These are phyloP conservation scores for Aspergillus luchuensis DNA, from an alignment of 2,329 filamentous ascomycete species.

Conservation along the genomic window DNA sequence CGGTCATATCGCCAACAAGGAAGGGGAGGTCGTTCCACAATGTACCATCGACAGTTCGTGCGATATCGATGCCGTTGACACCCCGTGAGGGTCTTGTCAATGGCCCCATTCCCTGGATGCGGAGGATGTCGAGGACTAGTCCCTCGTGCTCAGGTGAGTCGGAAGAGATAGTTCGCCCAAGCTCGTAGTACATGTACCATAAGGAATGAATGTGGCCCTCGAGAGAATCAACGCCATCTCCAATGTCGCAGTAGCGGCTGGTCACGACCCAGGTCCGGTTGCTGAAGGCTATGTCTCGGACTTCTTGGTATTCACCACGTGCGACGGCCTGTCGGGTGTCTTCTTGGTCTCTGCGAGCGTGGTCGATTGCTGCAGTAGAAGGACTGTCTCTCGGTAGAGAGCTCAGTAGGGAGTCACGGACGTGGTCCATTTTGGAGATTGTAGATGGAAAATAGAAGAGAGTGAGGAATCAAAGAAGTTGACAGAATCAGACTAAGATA, in stretches of 20 bases:
- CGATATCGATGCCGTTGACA: conserved; percentile 24
- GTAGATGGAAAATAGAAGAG: too few relatives aligned
- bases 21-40: conserved; percentile 31
- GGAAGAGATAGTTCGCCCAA: conserved; percentile 15
- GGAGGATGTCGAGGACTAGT: conserved; percentile 28
- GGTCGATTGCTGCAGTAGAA: neutral
- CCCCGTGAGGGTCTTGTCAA: conserved; percentile 19
- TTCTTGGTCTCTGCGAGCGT: neutral
- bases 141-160: conserved; percentile 24
- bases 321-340: neutral
- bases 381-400: neutral
- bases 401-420: neutral
- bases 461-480: too few relatives aligned
- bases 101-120: conserved; percentile 23
- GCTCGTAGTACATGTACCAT: conserved; percentile 29
- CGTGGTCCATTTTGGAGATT: neutral
- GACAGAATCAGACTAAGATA: too few relatives aligned
- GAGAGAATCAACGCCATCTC: conserved; percentile 23
- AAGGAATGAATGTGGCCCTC: conserved; percentile 21
- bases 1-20: conserved; percentile 25
- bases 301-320: conserved; percentile 1
- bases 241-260: conserved; percentile 20
- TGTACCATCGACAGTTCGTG: conserved; percentile 25
- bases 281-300: conserved; percentile 12
- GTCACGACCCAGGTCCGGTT: conserved; percentile 20